Conservation (phyloP, 768 basidiomycete species). For the Psilocybe cyanescens region DNA sequence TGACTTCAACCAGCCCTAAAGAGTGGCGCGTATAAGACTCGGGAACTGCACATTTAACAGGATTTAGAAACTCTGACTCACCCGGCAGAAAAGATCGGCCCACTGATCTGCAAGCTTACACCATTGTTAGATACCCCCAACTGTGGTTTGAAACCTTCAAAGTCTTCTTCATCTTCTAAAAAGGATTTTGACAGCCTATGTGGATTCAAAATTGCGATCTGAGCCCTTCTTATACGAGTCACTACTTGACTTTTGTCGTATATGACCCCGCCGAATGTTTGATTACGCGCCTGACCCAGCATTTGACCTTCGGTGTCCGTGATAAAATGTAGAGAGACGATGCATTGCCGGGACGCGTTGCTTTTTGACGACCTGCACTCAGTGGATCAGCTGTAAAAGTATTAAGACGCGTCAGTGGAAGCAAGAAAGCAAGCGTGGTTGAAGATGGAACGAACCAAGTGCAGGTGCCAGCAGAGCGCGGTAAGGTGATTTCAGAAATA, state of each 20-base stretch:
- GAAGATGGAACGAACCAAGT: conserved; percentile 50
- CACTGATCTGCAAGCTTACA: conserved; percentile 63
- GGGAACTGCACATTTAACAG: neutral
- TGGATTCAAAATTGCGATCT: conserved; percentile 68
- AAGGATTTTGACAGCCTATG: conserved; percentile 33
- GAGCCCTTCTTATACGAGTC: conserved; percentile 67
- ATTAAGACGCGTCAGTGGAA: conserved; percentile 19
- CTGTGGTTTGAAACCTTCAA: neutral
- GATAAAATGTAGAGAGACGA: conserved; percentile 48
- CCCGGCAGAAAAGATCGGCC: conserved; percentile 68
- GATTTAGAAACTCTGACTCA: conserved; percentile 12
- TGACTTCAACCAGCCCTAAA: conserved; percentile 61
- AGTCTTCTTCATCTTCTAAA: conserved; percentile 22
- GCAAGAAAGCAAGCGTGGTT: neutral
- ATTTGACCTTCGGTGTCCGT: conserved; percentile 41
- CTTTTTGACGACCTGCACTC: conserved; percentile 56
- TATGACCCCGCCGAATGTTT: conserved; percentile 52
- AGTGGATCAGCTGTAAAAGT: conserved; percentile 51
- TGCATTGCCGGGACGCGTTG: conserved; percentile 48
- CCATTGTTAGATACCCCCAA: conserved; percentile 56
- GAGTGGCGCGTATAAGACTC: neutral
- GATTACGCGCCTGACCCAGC: conserved; percentile 39
- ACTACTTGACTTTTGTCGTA: conserved; percentile 57
- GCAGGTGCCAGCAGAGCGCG: conserved; percentile 72
- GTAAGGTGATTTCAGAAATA: conserved; percentile 72